Evolutionary conservation across 495 filamentous ascomycete species (phyloP).

Genomic region (Lasiosphaeria miniovina): DNA sequence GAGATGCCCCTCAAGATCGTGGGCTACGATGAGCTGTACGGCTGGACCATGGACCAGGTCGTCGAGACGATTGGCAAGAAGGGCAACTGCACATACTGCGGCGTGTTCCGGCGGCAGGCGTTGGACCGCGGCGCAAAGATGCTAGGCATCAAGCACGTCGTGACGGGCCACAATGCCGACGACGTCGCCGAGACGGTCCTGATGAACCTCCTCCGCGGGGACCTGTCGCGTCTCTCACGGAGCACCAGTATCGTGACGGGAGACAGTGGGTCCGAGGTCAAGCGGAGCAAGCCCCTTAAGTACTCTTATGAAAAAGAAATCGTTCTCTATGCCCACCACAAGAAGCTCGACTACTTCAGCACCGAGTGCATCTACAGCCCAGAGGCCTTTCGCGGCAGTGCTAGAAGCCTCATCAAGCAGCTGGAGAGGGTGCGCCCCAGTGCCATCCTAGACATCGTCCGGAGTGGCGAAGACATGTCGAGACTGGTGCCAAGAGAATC

Average conservation of each 20-base stretch:
- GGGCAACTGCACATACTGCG: slow-evolving; percentile 98
- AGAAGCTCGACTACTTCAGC: slow-evolving; percentile 93
- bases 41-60: slow-evolving; percentile 99
- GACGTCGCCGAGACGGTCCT: slow-evolving; percentile 97
- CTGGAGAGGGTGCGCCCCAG: slow-evolving; percentile 89
- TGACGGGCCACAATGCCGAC: slow-evolving; percentile 97
- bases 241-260: slow-evolving; percentile 92
- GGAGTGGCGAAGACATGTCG: slow-evolving; percentile 95
- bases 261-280: slow-evolving; percentile 69
- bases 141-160: slow-evolving; percentile 87
- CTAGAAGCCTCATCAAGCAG: slow-evolving; percentile 88
- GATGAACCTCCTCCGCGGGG: slow-evolving; percentile 93
- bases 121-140: slow-evolving; percentile 87
- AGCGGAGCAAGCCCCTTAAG: slow-evolving; percentile 92
- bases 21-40: slow-evolving; percentile 91
- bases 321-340: slow-evolving; percentile 93
- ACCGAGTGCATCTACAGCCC: slow-evolving; percentile 98
- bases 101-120: slow-evolving; percentile 92
- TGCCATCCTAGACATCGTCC: slow-evolving; percentile 90
- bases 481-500: slow-evolving; percentile 67
- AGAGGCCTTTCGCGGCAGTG: slow-evolving; percentile 94
- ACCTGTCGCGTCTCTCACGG: slow-evolving; percentile 79
- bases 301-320: slow-evolving; percentile 99
- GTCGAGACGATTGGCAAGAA: slow-evolving; percentile 95
- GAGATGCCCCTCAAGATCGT: slow-evolving; percentile 87